phyloP scores from a whole-genome alignment of 2,329 filamentous ascomycete species.

The Nectriaceae sp. region DNA sequence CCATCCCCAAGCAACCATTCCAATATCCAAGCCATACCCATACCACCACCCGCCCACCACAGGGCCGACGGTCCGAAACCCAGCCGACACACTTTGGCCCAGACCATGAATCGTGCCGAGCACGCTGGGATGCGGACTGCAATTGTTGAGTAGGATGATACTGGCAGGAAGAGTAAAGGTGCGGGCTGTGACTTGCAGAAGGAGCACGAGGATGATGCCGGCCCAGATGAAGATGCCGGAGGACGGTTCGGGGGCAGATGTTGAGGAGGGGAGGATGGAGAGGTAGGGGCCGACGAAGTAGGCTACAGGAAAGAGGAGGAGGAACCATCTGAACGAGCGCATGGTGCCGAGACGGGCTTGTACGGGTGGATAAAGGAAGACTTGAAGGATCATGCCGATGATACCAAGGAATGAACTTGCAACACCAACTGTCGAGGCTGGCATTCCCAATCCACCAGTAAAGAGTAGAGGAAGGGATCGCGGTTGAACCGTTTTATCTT shows the following conservation, averaged over 20 bases:
- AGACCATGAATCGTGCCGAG: constrained; percentile 59
- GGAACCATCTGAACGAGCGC: constrained; percentile 64
- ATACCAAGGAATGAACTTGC: constrained; percentile 70
- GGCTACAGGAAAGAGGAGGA: constrained; percentile 67
- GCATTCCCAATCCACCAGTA: constrained; percentile 67
- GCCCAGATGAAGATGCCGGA: constrained; percentile 19
- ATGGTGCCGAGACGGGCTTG: constrained; percentile 67
- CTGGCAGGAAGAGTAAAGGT: constrained; percentile 66
- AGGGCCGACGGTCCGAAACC: constrained; percentile 52
- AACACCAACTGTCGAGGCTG: constrained; percentile 65
- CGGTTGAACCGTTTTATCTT: constrained; percentile 20
- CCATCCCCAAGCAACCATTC: constrained; percentile 50
- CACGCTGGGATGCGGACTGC: constrained; percentile 59
- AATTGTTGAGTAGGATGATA: constrained; percentile 63
- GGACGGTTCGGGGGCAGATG: constrained; percentile 11
- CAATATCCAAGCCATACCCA: constrained; percentile 45
- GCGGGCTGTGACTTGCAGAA: constrained; percentile 70
- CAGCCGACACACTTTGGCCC: constrained; percentile 51
- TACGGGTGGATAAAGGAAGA: constrained; percentile 67
- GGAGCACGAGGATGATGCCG: constrained; percentile 50
- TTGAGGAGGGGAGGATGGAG: constrained; percentile 43
- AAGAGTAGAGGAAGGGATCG: constrained; percentile 53
- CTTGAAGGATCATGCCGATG: constrained; percentile 68
- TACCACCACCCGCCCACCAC: constrained; percentile 52
- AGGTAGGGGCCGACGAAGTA: constrained; percentile 71